Base-by-base conservation (phyloP, 768 basidiomycete species). In the Macrolepiota albuminosa region DNA sequence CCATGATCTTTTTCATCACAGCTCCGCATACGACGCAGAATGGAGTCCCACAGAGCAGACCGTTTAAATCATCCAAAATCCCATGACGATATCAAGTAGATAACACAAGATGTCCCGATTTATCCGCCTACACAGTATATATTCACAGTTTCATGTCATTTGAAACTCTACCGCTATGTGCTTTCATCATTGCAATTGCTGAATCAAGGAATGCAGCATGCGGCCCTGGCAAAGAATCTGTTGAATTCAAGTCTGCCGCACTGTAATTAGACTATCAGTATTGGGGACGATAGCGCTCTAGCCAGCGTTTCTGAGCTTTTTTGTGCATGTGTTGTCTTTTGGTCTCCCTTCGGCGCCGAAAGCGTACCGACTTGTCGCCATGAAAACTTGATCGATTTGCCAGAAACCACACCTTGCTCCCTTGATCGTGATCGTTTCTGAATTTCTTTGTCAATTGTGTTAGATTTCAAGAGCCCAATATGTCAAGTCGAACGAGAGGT, bases 51-150 rank as follows among this genome's bases (percentile, higher is more conserved):
- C 73, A 0, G 73, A 21, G 7, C 56, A 42, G 5, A 64, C 61
- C 33, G 66, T 61, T 8, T 61, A 67, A 13, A 72, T 54, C 16
- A 59, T 57, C 14, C 50, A 49, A 40, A 65, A 70, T 29, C 6
- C 68, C 69, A 58, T 64, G 67, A 67, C 9, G 72, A 72, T n/a
- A 64, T 51, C 6, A 73, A 65, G 64, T 68, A 74, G 3, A 64
- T 29, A 29, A 29, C 4, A 29, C 29, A 29, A 29, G 29, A 29
- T 29, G 63, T 1, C 61, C 63, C 5, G 61, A 40, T 1, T 37
- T 31, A 57, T 75, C 74, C 16, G 70, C 70, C 72, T 75, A 40
- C 14, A 33, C 14, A 13, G 7, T 21, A 21, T 21, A 21, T 21
- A 21, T 21, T 21, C 21, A 21, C 21, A 21, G 21, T 21, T 21